Evolutionary conservation across 2,329 filamentous ascomycete species (phyloP), one percentile per base, ranked within the genome.

Genomic region (Colletotrichum plurivorum): DNA sequence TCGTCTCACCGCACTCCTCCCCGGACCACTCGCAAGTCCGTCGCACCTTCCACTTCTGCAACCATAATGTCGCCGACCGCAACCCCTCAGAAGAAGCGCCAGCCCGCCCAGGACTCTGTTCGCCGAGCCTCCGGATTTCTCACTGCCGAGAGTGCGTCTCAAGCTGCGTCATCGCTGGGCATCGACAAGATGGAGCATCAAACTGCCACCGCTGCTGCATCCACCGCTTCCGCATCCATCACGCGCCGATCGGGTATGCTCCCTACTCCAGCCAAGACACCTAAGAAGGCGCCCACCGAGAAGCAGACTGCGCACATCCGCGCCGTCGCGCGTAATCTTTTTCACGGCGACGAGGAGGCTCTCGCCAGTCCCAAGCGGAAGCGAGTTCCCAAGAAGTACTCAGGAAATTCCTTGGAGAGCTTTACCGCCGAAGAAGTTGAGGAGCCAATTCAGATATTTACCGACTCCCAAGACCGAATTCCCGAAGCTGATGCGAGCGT

Each of bases 221-320:
- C 63, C 36, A 57, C 71, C 51, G 52, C 55, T 39, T 67, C 71
- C 52, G 70, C 73, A 27, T 72, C 79, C 54, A 56, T 78, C 56
- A 75, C 81, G 18, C 79, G 80, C 63, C 73, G 77, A 63, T 74
- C 79, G 63, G 85, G 84, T 71, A 92, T 93, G 87, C 87, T 95
- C 53, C 92, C 92, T 16, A 95, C 93, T 3, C 93, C 93, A 2
- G 88, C 90, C 72, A 95, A 95, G 83, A 95, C 93, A 3, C 93
- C 90, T 3, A 87, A 87, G 78, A 93, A 92, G 83, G 84, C 87
- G 54, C 84, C 85, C 1, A 84, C 83, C 18, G 82, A 83, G 74
- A 84, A 87, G 75, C 83, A 83, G 27, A 80, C 83, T 59, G 82
- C 85, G 70, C 84, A 84, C 56, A 84, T 91, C 65, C 82, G 83